phyloP scores from a whole-genome alignment of 164 flowering plant genomes.

The Echeveria elegans region DNA sequence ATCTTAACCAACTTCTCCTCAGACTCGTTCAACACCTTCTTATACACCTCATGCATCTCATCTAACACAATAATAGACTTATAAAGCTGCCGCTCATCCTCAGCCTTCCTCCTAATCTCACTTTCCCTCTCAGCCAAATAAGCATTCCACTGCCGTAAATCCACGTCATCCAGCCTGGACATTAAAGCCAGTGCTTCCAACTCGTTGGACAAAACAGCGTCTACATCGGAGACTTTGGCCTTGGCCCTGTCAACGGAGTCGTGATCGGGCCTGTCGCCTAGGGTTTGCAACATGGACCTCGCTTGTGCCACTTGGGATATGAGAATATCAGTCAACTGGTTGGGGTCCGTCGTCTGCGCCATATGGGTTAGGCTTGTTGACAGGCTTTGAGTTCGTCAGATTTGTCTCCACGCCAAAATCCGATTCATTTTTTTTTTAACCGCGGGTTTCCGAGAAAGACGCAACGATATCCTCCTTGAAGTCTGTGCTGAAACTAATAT shows the following conservation, averaged over 20 bases:
- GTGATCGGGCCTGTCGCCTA: constrained; percentile 13
- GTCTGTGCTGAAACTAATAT: too few relatives aligned
- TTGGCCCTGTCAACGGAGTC: constrained; percentile 10
- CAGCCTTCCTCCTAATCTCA: constrained; percentile 29
- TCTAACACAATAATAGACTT: constrained; percentile 52
- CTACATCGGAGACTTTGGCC: constrained; percentile 7
- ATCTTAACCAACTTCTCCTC: constrained; percentile 59
- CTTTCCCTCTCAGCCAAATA: constrained; percentile 22
- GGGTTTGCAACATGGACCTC: constrained; percentile 10
- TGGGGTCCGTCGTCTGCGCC: too few relatives aligned
- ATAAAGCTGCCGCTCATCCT: constrained; percentile 42
- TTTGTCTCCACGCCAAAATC: too few relatives aligned
- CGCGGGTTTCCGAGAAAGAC: too few relatives aligned
- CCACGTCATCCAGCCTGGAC: constrained; percentile 9
- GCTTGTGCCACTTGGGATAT: constrained; percentile 12
- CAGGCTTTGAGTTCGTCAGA: too few relatives aligned
- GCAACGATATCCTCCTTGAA: too few relatives aligned
- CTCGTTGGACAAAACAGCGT: constrained; percentile 5
- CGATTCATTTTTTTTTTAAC: too few relatives aligned
- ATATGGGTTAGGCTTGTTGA: too few relatives aligned
- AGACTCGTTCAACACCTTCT: constrained; percentile 56
- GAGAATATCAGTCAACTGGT: constrained; percentile 1
- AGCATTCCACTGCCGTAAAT: constrained; percentile 6
- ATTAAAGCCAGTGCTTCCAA: constrained; percentile 10
- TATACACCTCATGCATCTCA: constrained; percentile 79